Conservation (phyloP, 1,284 basidiomycete species). For the Rhodotorula sp. region DNA sequence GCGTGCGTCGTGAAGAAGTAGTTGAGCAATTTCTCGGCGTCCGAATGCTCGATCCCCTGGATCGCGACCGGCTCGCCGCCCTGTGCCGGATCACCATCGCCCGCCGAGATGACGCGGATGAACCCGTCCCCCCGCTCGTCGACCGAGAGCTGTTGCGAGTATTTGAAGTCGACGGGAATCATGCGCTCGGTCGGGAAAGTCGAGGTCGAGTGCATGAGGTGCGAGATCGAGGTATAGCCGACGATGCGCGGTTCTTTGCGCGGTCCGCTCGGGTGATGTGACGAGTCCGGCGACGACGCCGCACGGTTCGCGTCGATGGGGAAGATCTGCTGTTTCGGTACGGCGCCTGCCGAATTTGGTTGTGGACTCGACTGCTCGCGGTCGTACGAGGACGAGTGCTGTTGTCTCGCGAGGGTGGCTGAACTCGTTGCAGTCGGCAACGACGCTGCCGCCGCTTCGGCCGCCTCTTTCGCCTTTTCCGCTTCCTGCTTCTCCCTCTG, state of each 20-base stretch:
- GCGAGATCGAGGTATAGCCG: slow-evolving; percentile 78
- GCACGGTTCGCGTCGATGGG: slow-evolving; percentile 9
- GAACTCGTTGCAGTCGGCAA: slow-evolving; percentile 19
- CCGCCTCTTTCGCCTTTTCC: slow-evolving; percentile 16
- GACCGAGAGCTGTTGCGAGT: slow-evolving; percentile 53
- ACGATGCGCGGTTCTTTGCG: slow-evolving; percentile 48
- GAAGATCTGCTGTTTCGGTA: slow-evolving; percentile 10
- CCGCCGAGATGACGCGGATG: slow-evolving; percentile 62
- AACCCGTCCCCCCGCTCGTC: slow-evolving; percentile 75
- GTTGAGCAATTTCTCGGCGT: slow-evolving; percentile 55
- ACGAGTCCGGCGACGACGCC: slow-evolving; percentile 25
- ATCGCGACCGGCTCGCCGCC: slow-evolving; percentile 33
- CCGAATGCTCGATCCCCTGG: slow-evolving; percentile 36
- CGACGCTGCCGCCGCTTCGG: slow-evolving; percentile 19
- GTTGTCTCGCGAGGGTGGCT: slow-evolving; percentile 6
- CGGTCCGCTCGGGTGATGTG: slow-evolving; percentile 2
- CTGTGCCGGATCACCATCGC: slow-evolving; percentile 31
- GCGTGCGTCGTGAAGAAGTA: slow-evolving; percentile 82
- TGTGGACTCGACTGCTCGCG: slow-evolving; percentile 26
- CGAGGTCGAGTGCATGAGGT: slow-evolving; percentile 77
- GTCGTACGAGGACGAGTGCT: background rate
- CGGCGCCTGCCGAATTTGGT: background rate
- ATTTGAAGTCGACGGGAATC: slow-evolving; percentile 50
- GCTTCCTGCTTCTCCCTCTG: slow-evolving; percentile 48
- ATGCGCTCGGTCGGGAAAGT: slow-evolving; percentile 73